Conservation (phyloP, 1,284 basidiomycete species). For the Rhodotorula mucilaginosa region DNA sequence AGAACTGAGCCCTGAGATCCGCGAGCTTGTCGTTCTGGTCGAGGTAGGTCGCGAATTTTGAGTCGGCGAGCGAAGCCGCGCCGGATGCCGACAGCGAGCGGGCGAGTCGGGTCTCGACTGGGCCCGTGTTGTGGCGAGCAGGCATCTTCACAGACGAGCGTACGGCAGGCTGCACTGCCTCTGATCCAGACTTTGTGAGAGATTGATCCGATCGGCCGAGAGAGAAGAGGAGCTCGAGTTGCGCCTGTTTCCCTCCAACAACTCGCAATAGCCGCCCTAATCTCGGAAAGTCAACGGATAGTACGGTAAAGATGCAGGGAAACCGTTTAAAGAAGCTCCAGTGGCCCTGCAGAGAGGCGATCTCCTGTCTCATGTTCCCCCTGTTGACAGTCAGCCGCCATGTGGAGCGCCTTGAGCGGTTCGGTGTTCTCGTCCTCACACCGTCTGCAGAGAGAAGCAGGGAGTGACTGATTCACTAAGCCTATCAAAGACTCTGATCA, state of each 20-base stretch:
- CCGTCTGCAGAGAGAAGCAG: too few species aligned
- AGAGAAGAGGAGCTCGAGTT: background rate
- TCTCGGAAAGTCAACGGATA: too few species aligned
- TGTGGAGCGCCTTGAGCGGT: conserved; percentile 1
- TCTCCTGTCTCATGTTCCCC: too few species aligned
- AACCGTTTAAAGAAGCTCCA: too few species aligned
- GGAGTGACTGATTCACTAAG: too few species aligned
- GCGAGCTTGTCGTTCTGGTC: conserved; percentile 31
- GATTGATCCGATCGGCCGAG: background rate
- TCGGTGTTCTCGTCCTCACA: background rate
- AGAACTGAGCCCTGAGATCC: conserved; percentile 18
- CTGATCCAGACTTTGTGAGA: background rate
- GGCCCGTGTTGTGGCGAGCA: background rate
- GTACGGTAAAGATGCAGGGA: too few species aligned
- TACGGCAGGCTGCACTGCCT: background rate
- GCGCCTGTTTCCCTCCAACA: too few species aligned
- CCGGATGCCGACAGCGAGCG: conserved; percentile 28
- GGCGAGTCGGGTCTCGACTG: conserved; percentile 8
- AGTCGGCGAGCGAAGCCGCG: conserved; percentile 24
- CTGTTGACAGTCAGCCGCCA: too few species aligned
- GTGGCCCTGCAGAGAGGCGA: too few species aligned
- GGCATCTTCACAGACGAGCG: background rate
- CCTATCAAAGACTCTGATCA: too few species aligned
- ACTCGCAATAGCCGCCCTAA: too few species aligned
- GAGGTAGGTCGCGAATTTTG: conserved; percentile 30